phyloP scores from a whole-genome alignment of 441 rosid genomes.

The Populus hybrid region DNA sequence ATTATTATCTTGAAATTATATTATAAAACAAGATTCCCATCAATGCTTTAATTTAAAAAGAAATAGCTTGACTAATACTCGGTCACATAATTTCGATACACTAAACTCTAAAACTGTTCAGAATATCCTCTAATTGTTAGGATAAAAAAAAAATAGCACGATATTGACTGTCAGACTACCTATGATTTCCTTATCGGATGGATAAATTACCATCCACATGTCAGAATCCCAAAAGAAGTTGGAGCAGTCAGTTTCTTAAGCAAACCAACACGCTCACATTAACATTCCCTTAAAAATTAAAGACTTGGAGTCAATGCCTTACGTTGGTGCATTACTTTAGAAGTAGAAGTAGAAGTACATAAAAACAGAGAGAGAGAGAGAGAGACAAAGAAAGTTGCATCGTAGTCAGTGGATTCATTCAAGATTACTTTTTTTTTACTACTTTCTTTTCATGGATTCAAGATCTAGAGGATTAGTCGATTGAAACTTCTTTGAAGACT shows the following conservation, averaged over 20 bases:
- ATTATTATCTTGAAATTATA: too few relatives aligned
- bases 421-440: background rate
- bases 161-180: too few relatives aligned
- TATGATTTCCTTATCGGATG: too few relatives aligned
- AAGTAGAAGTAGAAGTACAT: background rate
- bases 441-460: background rate
- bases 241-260: conserved; percentile 4
- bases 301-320: conserved; percentile 14
- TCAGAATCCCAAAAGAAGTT: background rate
- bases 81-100: too few relatives aligned
- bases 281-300: background rate
- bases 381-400: background rate
- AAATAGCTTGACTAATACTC: too few relatives aligned
- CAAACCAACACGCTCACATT: conserved; percentile 13
- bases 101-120: too few relatives aligned
- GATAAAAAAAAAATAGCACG: too few relatives aligned
- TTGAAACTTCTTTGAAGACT: conserved; percentile 11
- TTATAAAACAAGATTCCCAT: too few relatives aligned
- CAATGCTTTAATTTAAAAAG: too few relatives aligned
- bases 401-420: background rate
- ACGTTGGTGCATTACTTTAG: background rate
- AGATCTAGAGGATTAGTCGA: conserved; percentile 6
- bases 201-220: background rate
- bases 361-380: background rate
- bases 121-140: too few relatives aligned